Conservation (phyloP, 306 rosid species). For the Rosa persica region DNA sequence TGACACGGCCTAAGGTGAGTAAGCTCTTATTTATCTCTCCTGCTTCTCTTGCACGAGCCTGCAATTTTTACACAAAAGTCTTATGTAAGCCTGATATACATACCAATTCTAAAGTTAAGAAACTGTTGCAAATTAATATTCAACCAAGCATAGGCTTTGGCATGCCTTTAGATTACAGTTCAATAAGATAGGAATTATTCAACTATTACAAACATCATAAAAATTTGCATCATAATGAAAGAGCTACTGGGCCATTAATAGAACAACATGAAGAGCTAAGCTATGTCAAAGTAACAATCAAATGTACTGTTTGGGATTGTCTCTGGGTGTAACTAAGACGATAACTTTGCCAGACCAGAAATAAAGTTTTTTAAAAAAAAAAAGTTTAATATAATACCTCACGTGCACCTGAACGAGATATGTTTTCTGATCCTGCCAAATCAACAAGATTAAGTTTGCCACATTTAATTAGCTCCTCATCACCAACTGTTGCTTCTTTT, state of each 20-base stretch:
- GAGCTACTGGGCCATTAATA: background rate
- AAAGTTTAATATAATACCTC: constrained; percentile 51
- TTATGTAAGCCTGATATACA: constrained; percentile 7
- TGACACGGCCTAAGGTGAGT: constrained; percentile 94
- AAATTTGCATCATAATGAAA: background rate
- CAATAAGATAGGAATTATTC: background rate
- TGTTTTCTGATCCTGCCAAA: constrained; percentile 96
- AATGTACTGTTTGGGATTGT: background rate
- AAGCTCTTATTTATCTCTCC: constrained; percentile 99
- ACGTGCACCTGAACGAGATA: constrained; percentile 94
- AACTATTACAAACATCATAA: background rate
- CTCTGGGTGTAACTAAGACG: background rate
- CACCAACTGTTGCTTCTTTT: constrained; percentile 82
- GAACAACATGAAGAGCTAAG: background rate
- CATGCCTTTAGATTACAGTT: background rate
- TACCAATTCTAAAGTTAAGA: constrained; percentile 4
- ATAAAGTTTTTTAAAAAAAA: background rate
- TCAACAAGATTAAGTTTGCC: constrained; percentile 99
- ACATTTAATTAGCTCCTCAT: constrained; percentile 90
- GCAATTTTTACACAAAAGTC: constrained; percentile 26
- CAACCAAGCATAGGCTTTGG: background rate
- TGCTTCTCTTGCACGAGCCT: constrained; percentile 99
- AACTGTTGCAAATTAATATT: background rate
- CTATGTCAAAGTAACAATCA: background rate
- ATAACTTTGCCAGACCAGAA: background rate